Evolutionary conservation across 1,139 yeast genomes (phyloP), one percentile per base, ranked within the genome.

Genomic region (Taiozyma sp.): DNA sequence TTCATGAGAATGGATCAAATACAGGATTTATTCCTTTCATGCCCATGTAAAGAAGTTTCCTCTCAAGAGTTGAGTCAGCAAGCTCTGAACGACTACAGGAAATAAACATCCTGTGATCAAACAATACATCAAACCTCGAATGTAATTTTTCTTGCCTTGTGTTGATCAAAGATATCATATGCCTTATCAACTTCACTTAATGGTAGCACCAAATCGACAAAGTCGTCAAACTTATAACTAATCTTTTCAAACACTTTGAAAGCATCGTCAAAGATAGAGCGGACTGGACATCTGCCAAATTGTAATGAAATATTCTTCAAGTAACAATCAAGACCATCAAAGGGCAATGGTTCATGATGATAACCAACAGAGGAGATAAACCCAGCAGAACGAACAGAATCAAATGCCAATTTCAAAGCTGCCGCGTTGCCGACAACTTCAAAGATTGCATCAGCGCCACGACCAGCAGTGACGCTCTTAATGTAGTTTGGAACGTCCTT

Each of bases 371-470:
- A 78, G 10, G 81, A 73, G 47, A 83, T 78, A 51, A 78, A 77
- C 9, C 87, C 88, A 49, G 81, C 81, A 43, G 81, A 71, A 48
- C 87, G 76, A 5, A 82, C 81, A 45, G 74, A 65, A 45, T 80
- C 80, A 57, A 74, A 82, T 0, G 82, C 83, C 1, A 77, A 66
- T 49, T 70, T 69, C 51, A 81, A 65, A 0, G 87, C 84, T 1
- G 75, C 65, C 12, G 63, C 87, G 65, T 87, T 86, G n/a, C 97
- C 97, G 48, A 91, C 82, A 41, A 95, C 83, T 67, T 92, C 97
- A 65, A 78, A 89, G 1, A 84, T 79, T 3, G 81, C 96, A 46
- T 74, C 76, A 19, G 84, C 96, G 48, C 97, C 97, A 47, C 74
- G 70, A 3, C 88, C 89, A 41, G 72, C 68, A 1, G 65, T 61